These are phyloP conservation scores for Cladosporium sp. DNA, from an alignment of 2,329 filamentous ascomycete species.

Conservation along the genomic window DNA sequence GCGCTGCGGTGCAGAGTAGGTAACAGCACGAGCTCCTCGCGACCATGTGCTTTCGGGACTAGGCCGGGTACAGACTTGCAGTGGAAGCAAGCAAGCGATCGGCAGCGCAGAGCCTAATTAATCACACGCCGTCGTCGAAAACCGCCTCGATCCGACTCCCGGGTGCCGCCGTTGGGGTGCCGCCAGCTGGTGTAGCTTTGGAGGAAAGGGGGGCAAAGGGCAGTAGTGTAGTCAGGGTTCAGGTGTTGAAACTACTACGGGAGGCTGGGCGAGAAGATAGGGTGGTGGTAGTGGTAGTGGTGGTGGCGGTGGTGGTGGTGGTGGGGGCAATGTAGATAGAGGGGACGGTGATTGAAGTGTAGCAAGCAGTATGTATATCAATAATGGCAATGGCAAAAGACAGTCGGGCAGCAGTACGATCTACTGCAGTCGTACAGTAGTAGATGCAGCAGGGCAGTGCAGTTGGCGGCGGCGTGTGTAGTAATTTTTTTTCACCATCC, in stretches of 20 bases:
- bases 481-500: constrained; percentile 12
- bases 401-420: neutral
- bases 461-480: constrained; percentile 6
- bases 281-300: too few relatives aligned
- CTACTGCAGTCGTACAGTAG: neutral
- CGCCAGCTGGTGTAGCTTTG: constrained; percentile 12
- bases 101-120: constrained; percentile 15
- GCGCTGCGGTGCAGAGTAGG: constrained; percentile 5
- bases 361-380: neutral
- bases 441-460: neutral
- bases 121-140: constrained; percentile 11
- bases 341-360: neutral
- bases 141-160: constrained; percentile 13
- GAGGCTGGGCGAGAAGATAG: neutral
- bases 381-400: neutral
- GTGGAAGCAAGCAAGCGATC: constrained; percentile 5
- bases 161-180: constrained; percentile 14
- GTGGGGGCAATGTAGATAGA: neutral
- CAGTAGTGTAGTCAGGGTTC: constrained; percentile 15
- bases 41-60: constrained; percentile 17
- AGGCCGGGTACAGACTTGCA: constrained; percentile 12
- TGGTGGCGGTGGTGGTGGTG: neutral
- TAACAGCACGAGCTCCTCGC: constrained; percentile 11
- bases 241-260: constrained; percentile 12
- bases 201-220: constrained; percentile 9